Evolutionary conservation across 2,329 filamentous ascomycete genomes (phyloP), one percentile per base, ranked within the genome.

Genomic region (Magnaporthiopsis incrustans): DNA sequence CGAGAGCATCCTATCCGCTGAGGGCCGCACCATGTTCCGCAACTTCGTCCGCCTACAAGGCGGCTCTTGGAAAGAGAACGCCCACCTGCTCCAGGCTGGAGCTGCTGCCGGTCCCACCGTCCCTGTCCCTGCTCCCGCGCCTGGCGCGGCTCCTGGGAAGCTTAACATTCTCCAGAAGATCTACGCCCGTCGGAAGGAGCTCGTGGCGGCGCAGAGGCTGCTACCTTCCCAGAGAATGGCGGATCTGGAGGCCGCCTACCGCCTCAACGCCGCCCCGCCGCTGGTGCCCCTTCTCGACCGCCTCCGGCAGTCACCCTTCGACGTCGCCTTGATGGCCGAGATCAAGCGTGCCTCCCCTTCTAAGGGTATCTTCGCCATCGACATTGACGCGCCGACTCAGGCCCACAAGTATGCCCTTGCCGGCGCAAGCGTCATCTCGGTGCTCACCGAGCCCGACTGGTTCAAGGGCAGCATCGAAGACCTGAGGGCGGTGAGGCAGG

Each of bases 381-480:
- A 91, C 32, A 90, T 93, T 27, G 95, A 90, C 70, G 95, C 95
- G 12, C 92, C 95, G 30, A 87, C 89, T 6, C 95, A 99, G 76
- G 95, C 96, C 57, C 87, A 88, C 67, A 92, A 89, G 69, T 99
- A 99, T 75, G 95, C 96, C 12, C 83, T 95, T 62, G 93, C 95
- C 8, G 96, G 95, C 18, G 95, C 95, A 60, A 98, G 94, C 73
- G 92, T 96, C 56, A 99, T 99, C 69, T 98, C 95, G 1, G 95
- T 99, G n/a, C 84, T 99, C 60, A 99, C 95, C 0, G 95, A 99
- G 77, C 95, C 96, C 0, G 90, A 98, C 73, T 99, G 95, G 95
- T 99, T 99, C 82, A 98, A 97, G 78, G 95, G 95, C 60, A 96
- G 90, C 76, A 93, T 99, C 66, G 94, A 99, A 65, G 95, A 99